These are phyloP conservation scores for Powellomyces hirtus DNA, from an alignment of 192 early-diverging fungal species.

Conservation along the genomic window DNA sequence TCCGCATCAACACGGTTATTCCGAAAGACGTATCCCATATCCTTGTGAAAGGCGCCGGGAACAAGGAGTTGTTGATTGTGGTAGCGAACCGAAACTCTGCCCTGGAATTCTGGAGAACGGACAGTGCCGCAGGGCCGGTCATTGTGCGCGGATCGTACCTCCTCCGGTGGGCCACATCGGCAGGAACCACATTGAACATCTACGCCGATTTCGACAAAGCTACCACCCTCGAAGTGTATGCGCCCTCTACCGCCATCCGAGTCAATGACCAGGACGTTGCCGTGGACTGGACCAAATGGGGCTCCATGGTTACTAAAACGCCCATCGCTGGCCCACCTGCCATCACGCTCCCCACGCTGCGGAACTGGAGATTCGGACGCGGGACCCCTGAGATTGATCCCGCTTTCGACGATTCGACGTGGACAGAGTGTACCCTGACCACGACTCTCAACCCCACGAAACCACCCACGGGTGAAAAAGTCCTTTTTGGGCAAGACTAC, in stretches of 20 bases:
- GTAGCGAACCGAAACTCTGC: not conserved
- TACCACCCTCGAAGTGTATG: not conserved
- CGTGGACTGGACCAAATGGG: not conserved
- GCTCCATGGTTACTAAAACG: not conserved
- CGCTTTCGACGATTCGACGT: not conserved
- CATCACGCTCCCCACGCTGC: not conserved
- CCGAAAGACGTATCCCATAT: not conserved
- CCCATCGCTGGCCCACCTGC: not conserved
- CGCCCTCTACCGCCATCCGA: not conserved
- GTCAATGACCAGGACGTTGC: not conserved
- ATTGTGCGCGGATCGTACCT: conserved; percentile 1
- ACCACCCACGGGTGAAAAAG: not conserved
- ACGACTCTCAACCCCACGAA: not conserved
- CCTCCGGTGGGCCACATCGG: not conserved
- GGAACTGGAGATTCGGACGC: not conserved
- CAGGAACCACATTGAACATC: not conserved
- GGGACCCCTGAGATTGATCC: not conserved
- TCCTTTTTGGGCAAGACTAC: not conserved
- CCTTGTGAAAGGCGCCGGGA: not conserved
- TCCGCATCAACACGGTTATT: not conserved
- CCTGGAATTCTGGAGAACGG: not conserved
- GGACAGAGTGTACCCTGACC: not conserved
- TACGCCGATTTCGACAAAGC: not conserved
- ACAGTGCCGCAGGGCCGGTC: not conserved
- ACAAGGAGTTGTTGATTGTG: not conserved